Evolutionary conservation across 2,329 filamentous ascomycete species (phyloP).

Genomic region (Cladosporium oxysporum): DNA sequence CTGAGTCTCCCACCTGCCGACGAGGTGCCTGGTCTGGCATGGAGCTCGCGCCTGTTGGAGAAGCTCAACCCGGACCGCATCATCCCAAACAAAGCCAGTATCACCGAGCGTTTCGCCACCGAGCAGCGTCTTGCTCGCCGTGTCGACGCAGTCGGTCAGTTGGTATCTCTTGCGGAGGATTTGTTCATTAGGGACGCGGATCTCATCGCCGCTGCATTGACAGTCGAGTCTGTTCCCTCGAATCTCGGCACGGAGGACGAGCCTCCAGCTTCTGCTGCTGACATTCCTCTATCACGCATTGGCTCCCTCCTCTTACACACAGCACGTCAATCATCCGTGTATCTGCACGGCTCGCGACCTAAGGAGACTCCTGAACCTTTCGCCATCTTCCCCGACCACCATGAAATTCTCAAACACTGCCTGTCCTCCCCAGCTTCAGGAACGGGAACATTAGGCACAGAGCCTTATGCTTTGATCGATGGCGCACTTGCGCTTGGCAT

Average conservation of each 20-base stretch:
- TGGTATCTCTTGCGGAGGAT: constrained; percentile 67
- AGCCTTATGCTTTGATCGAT: constrained; percentile 57
- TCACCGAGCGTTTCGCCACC: constrained; percentile 65
- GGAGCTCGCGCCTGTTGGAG: constrained; percentile 64
- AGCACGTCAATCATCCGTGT: constrained; percentile 52
- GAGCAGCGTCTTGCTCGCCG: constrained; percentile 62
- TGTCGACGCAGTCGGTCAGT: constrained; percentile 69
- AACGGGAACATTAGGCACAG: constrained; percentile 43
- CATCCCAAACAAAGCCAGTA: constrained; percentile 62
- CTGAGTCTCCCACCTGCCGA: constrained; percentile 49
- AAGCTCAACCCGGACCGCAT: constrained; percentile 65
- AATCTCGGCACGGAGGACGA: constrained; percentile 53
- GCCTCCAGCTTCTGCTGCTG: constrained; percentile 52
- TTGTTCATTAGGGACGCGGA: constrained; percentile 52
- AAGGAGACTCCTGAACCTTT: constrained; percentile 40
- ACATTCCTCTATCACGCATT: constrained; percentile 58
- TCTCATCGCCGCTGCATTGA: constrained; percentile 47
- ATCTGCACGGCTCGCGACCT: constrained; percentile 48
- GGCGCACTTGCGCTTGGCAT: constrained; percentile 55
- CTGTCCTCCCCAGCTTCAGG: constrained; percentile 42
- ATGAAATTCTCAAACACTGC: constrained; percentile 54
- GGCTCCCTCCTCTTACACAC: constrained; percentile 57
- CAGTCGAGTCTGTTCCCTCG: constrained; percentile 44
- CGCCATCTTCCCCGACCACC: constrained; percentile 56
- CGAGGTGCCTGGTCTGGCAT: constrained; percentile 52